Evolutionary conservation across 805 yeast genomes (phyloP).

Genomic region (Starmerella stigmatis): DNA sequence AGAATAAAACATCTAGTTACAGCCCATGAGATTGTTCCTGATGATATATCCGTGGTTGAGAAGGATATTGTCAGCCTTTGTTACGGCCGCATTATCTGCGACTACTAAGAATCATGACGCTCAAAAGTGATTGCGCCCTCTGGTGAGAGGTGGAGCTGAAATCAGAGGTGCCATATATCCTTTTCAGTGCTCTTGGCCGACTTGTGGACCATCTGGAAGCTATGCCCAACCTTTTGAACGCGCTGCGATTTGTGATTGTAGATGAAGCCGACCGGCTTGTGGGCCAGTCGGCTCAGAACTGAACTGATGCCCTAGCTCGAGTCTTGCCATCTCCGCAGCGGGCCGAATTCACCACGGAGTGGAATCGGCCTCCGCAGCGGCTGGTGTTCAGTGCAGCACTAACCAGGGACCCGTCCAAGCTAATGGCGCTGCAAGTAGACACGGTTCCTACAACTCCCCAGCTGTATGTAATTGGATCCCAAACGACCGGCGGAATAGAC

Average conservation of each 20-base stretch:
- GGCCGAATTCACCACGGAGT: conserved; percentile 15
- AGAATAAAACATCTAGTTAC: too few species aligned
- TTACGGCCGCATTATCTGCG: conserved; percentile 61
- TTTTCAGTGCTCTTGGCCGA: conserved; percentile 70
- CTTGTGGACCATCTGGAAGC: conserved; percentile 47
- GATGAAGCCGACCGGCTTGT: conserved; percentile 96
- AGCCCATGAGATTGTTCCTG: too few species aligned
- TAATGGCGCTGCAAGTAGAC: conserved; percentile 55
- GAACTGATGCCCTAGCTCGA: conserved; percentile 49
- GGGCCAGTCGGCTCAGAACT: conserved; percentile 85
- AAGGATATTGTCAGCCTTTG: too few species aligned
- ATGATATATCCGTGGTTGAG: too few species aligned
- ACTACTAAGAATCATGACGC: conserved; percentile 49
- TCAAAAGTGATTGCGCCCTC: conserved; percentile 46
- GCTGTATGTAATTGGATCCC: conserved; percentile 58
- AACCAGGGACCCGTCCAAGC: conserved; percentile 82
- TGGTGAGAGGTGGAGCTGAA: conserved; percentile 49
- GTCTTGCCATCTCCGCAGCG: conserved; percentile 15
- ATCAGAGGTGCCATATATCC: conserved; percentile 29
- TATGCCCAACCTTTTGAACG: conserved; percentile 44
- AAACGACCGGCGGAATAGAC: conserved; percentile 26
- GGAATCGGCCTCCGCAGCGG: conserved; percentile 43
- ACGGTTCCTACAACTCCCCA: conserved; percentile 41
- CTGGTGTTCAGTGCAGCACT: conserved; percentile 86
- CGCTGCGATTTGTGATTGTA: conserved; percentile 56